Conservation (phyloP, 2,329 filamentous ascomycete species). For the Fusarium sp. region DNA sequence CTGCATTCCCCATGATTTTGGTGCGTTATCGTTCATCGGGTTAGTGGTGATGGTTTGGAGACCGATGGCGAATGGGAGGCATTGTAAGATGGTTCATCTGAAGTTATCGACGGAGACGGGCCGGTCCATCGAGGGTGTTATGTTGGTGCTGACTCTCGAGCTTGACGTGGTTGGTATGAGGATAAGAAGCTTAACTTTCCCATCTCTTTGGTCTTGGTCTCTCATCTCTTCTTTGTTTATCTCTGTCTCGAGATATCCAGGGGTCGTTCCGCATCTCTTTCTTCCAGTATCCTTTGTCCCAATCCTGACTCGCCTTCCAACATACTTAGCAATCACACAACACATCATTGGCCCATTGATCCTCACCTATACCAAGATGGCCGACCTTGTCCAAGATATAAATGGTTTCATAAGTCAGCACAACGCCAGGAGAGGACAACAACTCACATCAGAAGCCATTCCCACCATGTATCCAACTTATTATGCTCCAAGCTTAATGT, state of each 20-base stretch:
- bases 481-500: slow-evolving; percentile 32
- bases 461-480: slow-evolving; percentile 8
- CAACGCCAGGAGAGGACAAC: slow-evolving; percentile 21
- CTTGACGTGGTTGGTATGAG: slow-evolving; percentile 6
- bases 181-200: slow-evolving; percentile 31
- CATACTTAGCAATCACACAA: too few relatives aligned
- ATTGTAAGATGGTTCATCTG: slow-evolving; percentile 1
- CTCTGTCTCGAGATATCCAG: neutral
- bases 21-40: slow-evolving; percentile 31
- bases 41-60: slow-evolving; percentile 15
- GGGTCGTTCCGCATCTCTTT: neutral
- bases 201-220: neutral
- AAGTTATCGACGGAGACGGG: slow-evolving; percentile 14
- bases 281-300: neutral
- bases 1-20: slow-evolving; percentile 31
- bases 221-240: neutral
- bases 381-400: slow-evolving; percentile 28
- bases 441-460: slow-evolving; percentile 3
- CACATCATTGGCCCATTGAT: neutral
- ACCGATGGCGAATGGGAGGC: slow-evolving; percentile 11
- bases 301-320: neutral
- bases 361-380: slow-evolving; percentile 8
- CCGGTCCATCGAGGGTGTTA: slow-evolving; percentile 11
- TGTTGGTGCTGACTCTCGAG: slow-evolving; percentile 22
- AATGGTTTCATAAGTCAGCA: slow-evolving; percentile 34